phyloP scores from a whole-genome alignment of 1,284 basidiomycete species.

The Apiotrichum sp. region DNA sequence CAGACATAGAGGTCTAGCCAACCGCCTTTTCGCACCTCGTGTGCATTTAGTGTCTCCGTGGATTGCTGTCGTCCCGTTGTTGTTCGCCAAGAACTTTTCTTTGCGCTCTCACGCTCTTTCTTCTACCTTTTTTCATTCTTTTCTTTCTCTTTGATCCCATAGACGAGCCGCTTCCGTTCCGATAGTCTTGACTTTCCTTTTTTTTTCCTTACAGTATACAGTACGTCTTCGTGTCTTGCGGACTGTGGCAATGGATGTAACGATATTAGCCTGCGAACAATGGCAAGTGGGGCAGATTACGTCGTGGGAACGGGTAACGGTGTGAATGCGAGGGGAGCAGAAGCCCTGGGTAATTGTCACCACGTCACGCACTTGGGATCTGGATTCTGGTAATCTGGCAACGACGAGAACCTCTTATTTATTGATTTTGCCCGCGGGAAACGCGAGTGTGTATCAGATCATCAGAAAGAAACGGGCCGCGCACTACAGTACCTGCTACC shows the following conservation, averaged over 20 bases:
- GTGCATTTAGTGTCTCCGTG: not conserved
- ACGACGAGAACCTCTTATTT: too few species aligned
- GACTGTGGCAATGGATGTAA: slow-evolving; percentile 1
- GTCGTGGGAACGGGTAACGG: too few species aligned
- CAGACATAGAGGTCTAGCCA: not conserved
- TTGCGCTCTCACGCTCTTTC: not conserved
- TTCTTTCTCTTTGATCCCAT: not conserved
- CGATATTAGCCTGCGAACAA: not conserved
- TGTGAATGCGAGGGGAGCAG: too few species aligned
- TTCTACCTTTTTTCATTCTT: not conserved
- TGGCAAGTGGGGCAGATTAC: too few species aligned
- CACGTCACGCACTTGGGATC: too few species aligned
- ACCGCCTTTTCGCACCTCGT: not conserved
- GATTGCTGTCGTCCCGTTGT: slow-evolving; percentile 1
- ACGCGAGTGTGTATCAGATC: too few species aligned
- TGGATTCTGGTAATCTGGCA: too few species aligned
- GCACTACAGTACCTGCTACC: too few species aligned
- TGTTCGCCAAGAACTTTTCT: not conserved
- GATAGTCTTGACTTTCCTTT: not conserved
- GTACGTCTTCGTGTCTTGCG: not conserved
- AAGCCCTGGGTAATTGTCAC: too few species aligned
- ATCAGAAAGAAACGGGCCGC: too few species aligned
- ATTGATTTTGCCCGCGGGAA: too few species aligned
- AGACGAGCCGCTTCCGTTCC: not conserved
- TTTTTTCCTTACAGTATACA: not conserved